Evolutionary conservation across 2,329 filamentous ascomycete species (phyloP).

Genomic region (Pseudogymnoascus sp.): DNA sequence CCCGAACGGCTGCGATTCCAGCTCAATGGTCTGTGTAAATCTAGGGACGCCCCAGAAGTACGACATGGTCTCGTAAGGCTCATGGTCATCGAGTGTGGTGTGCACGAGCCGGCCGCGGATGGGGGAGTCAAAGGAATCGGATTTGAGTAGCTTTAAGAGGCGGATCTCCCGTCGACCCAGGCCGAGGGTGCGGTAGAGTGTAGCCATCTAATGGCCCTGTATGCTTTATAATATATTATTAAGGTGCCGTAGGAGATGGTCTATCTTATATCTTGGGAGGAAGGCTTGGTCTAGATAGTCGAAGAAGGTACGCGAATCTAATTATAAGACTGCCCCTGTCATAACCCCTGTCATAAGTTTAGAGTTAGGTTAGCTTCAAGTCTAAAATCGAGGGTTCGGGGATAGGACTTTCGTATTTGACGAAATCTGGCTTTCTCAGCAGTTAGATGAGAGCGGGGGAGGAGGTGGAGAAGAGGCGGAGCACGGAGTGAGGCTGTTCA

Average conservation of each 20-base stretch:
- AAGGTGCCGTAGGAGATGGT: background rate
- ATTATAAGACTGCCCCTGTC: background rate
- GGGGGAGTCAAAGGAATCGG: background rate
- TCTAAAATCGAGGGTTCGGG: too few relatives aligned
- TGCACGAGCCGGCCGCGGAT: background rate
- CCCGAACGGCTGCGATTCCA: background rate
- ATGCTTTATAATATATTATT: background rate
- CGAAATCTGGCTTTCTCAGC: too few relatives aligned
- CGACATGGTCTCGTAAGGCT: slow-evolving; percentile 25
- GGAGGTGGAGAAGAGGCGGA: too few relatives aligned
- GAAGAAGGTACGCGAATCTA: background rate
- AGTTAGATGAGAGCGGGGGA: too few relatives aligned
- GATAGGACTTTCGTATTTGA: too few relatives aligned
- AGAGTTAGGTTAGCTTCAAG: background rate
- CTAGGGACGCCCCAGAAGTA: slow-evolving; percentile 27
- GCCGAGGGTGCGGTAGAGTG: background rate
- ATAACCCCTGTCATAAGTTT: background rate
- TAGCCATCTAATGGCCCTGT: background rate
- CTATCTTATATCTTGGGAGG: background rate
- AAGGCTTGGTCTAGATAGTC: background rate
- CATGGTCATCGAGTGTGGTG: background rate
- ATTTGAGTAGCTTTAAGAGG: background rate
- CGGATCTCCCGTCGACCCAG: background rate
- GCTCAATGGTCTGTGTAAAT: slow-evolving; percentile 5
- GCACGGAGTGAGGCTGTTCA: too few relatives aligned